phyloP scores from a whole-genome alignment of 495 filamentous ascomycete species.

The Podospora conica region DNA sequence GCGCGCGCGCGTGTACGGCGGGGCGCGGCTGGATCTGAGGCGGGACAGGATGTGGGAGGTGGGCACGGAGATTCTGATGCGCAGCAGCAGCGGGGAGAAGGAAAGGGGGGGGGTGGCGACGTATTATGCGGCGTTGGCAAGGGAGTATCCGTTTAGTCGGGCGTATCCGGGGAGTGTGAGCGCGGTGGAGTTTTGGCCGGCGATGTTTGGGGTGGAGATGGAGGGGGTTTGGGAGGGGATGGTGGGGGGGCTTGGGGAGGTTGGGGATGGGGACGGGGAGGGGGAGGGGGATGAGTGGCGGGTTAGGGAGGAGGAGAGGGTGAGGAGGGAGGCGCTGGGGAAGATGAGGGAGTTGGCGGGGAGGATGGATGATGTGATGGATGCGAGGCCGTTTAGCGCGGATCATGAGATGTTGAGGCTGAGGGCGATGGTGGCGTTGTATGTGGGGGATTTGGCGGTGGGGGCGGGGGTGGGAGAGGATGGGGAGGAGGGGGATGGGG shows the following conservation, averaged over 20 bases:
- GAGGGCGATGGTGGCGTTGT: constrained; percentile 61
- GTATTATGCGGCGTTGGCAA: constrained; percentile 35
- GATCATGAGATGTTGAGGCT: constrained; percentile 53
- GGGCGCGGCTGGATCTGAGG: constrained; percentile 32
- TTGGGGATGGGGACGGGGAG: constrained; percentile 12
- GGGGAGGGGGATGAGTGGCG: constrained; percentile 1
- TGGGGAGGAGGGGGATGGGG: constrained; percentile 18
- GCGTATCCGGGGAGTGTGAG: constrained; percentile 22
- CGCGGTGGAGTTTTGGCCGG: constrained; percentile 38
- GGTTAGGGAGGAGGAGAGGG: constrained; percentile 15
- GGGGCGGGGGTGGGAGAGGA: constrained; percentile 7
- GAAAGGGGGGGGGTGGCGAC: constrained; percentile 12
- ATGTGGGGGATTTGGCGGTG: constrained; percentile 55
- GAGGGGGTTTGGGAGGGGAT: constrained; percentile 31
- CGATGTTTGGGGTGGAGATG: constrained; percentile 37
- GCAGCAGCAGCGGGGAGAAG: constrained; percentile 1
- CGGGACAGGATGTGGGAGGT: constrained; percentile 34
- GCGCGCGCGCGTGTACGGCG: constrained; percentile 21
- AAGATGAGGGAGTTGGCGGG: constrained; percentile 46
- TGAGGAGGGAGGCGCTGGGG: constrained; percentile 23
- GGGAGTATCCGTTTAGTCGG: constrained; percentile 33
- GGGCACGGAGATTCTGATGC: constrained; percentile 38
- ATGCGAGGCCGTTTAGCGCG: constrained; percentile 57
- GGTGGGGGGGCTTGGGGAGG: constrained; percentile 7
- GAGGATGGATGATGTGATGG: constrained; percentile 58